These are phyloP conservation scores for Plasmodium blacklocki DNA, from an alignment of 169 alveolate species.

Conservation along the genomic window DNA sequence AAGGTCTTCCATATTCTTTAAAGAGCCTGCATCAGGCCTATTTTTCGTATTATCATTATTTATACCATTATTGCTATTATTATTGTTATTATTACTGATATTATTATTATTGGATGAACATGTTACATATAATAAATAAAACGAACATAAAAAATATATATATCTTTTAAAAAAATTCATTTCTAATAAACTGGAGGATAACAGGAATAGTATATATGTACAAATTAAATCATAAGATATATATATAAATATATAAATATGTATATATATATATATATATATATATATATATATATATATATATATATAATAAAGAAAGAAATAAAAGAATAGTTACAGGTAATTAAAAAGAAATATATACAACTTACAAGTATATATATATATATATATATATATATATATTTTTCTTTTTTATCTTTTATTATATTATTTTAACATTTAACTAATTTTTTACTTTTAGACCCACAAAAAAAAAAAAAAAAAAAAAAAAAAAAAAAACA, in stretches of 20 bases:
- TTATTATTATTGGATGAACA: constrained; percentile 13
- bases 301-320: too few relatives aligned
- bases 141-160: constrained; percentile 33
- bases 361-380: too few relatives aligned
- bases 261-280: too few relatives aligned
- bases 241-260: too few relatives aligned
- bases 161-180: constrained; percentile 63
- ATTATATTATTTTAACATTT: neutral
- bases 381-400: too few relatives aligned
- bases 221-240: neutral
- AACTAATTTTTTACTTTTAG: neutral
- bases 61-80: constrained; percentile 11
- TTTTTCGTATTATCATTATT: neutral
- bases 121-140: constrained; percentile 29
- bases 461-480: neutral
- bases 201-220: constrained; percentile 9
- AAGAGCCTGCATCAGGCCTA: neutral
- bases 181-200: constrained; percentile 27
- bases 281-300: too few relatives aligned
- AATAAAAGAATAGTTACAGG: too few relatives aligned
- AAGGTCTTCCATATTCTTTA: constrained; percentile 17
- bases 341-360: too few relatives aligned
- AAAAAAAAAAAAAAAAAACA: neutral
- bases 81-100: constrained; percentile 13
- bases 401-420: too few relatives aligned